phyloP scores from a whole-genome alignment of 805 yeast genomes.

The Ogataea henricii region DNA sequence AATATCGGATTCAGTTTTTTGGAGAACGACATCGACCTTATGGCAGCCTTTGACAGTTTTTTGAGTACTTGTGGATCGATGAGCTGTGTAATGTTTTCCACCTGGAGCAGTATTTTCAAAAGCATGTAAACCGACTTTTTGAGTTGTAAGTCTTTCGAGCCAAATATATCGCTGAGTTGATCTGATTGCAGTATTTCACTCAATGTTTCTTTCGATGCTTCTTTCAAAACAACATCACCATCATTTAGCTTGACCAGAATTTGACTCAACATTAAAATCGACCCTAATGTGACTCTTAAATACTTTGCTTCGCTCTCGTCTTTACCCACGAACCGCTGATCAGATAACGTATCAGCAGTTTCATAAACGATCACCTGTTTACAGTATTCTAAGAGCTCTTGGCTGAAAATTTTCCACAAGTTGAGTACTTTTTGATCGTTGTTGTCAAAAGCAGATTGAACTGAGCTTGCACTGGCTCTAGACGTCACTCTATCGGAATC shows the following conservation, averaged over 20 bases:
- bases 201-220: slow-evolving; percentile 24
- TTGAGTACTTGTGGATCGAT: slow-evolving; percentile 39
- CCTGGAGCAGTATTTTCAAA: slow-evolving; percentile 33
- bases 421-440: slow-evolving; percentile 54
- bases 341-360: slow-evolving; percentile 65
- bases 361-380: slow-evolving; percentile 57
- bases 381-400: slow-evolving; percentile 56
- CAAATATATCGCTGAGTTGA: slow-evolving; percentile 46
- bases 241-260: slow-evolving; percentile 11
- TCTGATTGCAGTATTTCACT: slow-evolving; percentile 42
- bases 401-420: slow-evolving; percentile 61
- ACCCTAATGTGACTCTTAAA: slow-evolving; percentile 53
- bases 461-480: slow-evolving; percentile 45
- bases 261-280: slow-evolving; percentile 48
- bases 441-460: slow-evolving; percentile 57
- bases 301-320: slow-evolving; percentile 71
- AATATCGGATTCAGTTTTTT: slow-evolving; percentile 37
- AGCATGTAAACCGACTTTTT: slow-evolving; percentile 44
- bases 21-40: slow-evolving; percentile 45
- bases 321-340: slow-evolving; percentile 65
- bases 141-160: slow-evolving; percentile 41
- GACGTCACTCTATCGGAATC: slow-evolving; percentile 71
- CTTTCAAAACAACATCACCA: slow-evolving; percentile 18
- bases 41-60: slow-evolving; percentile 44
- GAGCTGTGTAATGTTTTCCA: slow-evolving; percentile 17